Base-by-base conservation (phyloP, 2,329 filamentous ascomycete genomes). In the Sarocladium strictum region DNA sequence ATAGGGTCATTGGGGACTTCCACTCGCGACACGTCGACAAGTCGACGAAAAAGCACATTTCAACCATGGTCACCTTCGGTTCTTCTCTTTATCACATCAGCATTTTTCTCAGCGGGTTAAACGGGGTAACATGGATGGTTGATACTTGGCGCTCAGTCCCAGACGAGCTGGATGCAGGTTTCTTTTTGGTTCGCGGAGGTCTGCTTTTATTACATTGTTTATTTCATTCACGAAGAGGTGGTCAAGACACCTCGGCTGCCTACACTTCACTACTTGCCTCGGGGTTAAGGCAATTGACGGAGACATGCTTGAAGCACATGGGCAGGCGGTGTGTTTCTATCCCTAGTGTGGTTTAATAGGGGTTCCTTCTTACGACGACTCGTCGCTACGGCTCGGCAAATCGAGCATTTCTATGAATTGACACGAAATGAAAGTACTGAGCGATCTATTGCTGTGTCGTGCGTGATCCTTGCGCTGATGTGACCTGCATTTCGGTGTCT, bases 281-380 rank as follows among this genome's bases (percentile, higher is more conserved):
- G 26, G 27, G 27, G 27, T 51, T 51, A 17, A 23, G 47, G 47
- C 47, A n/a, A 33, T 51, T 51, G n/a, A 51, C 23, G 26, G 47
- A 35, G 29, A 35, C 47, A 35, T 3, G 47, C n/a, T 17, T 51
- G 26, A 35, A 21, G 29, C 17, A 33, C 47, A 12, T 14, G 27
- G 26, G 47, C 33, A 4, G 29, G n/a, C 27, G 47, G 15, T 33
- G 27, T 35, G 3, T 21, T 35, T 32, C 35, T 5, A 51, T 17
- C 43, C 47, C 17, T 51, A 33, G 47, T 32, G 47, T 51, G 26
- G 29, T 51, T 51, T 51, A 51, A 51, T 51, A 51, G 47, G 27
- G 47, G 5, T 51, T 43, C n/a, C 21, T 47, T 35, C 47, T 35
- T 51, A 29, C 29, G 47, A 35, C 47, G 19, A 29, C 29, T 12